Evolutionary conservation across 768 basidiomycete genomes (phyloP).

Genomic region (Clitopilus passeckerianus): DNA sequence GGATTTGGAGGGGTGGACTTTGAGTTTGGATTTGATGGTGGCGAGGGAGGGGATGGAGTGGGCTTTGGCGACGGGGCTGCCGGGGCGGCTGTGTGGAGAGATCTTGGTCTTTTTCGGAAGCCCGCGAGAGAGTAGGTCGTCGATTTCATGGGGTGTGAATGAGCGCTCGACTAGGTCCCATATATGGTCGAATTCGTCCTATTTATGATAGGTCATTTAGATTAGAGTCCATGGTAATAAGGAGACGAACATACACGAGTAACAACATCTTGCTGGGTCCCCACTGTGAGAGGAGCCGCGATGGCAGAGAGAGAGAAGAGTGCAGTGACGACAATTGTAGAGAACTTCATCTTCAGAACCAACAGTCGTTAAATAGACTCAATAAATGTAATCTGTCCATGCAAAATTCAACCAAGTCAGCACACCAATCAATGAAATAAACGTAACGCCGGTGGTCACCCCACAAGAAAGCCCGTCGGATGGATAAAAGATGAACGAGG

Average conservation of each 20-base stretch:
- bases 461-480: background rate
- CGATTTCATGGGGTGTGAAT: background rate
- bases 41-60: background rate
- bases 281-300: slow-evolving; percentile 1
- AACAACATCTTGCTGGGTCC: background rate
- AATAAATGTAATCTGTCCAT: background rate
- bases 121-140: background rate
- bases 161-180: background rate
- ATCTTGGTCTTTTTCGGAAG: background rate
- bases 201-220: background rate
- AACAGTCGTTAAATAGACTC: background rate
- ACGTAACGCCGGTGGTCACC: background rate
- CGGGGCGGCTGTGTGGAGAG: background rate
- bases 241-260: background rate
- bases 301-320: slow-evolving; percentile 1
- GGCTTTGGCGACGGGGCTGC: background rate
- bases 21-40: background rate
- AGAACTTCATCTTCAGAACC: background rate
- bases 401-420: background rate
- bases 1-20: background rate
- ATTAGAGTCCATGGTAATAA: background rate
- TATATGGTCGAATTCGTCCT: background rate
- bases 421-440: too few species aligned
- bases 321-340: slow-evolving; percentile 1
- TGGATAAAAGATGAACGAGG: background rate